These are phyloP conservation scores for Trichosporon sp. DNA, from an alignment of 1,284 basidiomycete genomes.

Conservation along the genomic window DNA sequence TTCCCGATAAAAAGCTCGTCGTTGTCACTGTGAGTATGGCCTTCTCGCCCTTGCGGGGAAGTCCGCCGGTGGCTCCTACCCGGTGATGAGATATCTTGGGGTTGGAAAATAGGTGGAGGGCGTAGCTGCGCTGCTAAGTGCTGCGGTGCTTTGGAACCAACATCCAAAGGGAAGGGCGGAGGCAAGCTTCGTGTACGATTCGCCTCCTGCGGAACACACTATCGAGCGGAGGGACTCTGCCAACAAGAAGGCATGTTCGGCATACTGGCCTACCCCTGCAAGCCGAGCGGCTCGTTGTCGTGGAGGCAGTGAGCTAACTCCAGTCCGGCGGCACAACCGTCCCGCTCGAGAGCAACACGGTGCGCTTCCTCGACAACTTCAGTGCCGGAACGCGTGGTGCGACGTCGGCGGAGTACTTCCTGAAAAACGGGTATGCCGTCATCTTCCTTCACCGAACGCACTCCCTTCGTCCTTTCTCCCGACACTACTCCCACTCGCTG, in stretches of 20 bases:
- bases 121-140: background rate
- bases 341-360: slow-evolving; percentile 94
- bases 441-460: slow-evolving; percentile 98
- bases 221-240: no score
- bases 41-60: background rate
- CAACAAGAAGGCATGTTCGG: no score
- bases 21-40: slow-evolving; percentile 79
- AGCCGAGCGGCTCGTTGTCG: no score
- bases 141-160: background rate
- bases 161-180: no score
- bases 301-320: slow-evolving; percentile 21
- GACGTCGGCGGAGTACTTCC: slow-evolving; percentile 96
- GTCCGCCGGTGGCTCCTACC: background rate
- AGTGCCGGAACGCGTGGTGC: slow-evolving; percentile 96
- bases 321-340: slow-evolving; percentile 96
- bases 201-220: no score
- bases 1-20: slow-evolving; percentile 74
- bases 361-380: slow-evolving; percentile 98
- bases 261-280: no score
- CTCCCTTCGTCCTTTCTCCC: slow-evolving; percentile 92
- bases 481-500: slow-evolving; percentile 96
- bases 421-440: slow-evolving; percentile 88
- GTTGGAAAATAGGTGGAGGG: background rate
- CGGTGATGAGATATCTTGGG: background rate
- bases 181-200: no score